A percentile compares a stretch with the other conserved stretches of the same genome.
Evolutionary conservation across 2,329 filamentous ascomycete genomes (phyloP).

Genomic region (Gaeumannomyces sp.): DNA sequence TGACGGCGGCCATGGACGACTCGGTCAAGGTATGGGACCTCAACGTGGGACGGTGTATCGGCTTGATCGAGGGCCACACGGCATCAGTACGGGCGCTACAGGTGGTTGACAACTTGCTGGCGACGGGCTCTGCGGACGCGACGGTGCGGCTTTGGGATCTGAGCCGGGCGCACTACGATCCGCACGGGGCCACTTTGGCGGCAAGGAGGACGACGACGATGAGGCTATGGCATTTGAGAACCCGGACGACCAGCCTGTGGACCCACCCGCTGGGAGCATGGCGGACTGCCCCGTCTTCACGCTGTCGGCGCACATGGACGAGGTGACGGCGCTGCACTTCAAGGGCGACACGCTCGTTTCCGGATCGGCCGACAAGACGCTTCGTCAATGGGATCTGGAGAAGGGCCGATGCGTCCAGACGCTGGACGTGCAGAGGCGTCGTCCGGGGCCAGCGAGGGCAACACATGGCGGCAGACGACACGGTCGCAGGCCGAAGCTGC

Average conservation of each 20-base stretch:
- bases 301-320: constrained; percentile 83
- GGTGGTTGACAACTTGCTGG: constrained; percentile 91
- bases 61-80: constrained; percentile 85
- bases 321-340: constrained; percentile 92
- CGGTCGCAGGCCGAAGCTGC: constrained; percentile 69
- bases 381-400: constrained; percentile 95
- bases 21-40: constrained; percentile 95
- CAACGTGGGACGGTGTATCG: constrained; percentile 87
- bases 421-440: constrained; percentile 91
- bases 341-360: constrained; percentile 85
- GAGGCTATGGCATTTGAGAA: constrained; percentile 69
- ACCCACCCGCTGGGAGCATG: constrained; percentile 73
- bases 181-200: constrained; percentile 53
- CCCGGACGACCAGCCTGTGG: constrained; percentile 59
- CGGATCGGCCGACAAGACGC: constrained; percentile 92
- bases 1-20: constrained; percentile 87
- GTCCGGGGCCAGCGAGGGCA: constrained; percentile 49
- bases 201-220: constrained; percentile 55
- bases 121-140: constrained; percentile 90
- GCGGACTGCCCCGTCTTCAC: constrained; percentile 84
- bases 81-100: constrained; percentile 90
- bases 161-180: constrained; percentile 78
- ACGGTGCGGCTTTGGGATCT: constrained; percentile 94
- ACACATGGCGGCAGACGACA: constrained; percentile 67
- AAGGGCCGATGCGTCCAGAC: constrained; percentile 98